These are phyloP conservation scores for Carex kokanica DNA, from an alignment of 176 grass and related monocot species.

Conservation along the genomic window DNA sequence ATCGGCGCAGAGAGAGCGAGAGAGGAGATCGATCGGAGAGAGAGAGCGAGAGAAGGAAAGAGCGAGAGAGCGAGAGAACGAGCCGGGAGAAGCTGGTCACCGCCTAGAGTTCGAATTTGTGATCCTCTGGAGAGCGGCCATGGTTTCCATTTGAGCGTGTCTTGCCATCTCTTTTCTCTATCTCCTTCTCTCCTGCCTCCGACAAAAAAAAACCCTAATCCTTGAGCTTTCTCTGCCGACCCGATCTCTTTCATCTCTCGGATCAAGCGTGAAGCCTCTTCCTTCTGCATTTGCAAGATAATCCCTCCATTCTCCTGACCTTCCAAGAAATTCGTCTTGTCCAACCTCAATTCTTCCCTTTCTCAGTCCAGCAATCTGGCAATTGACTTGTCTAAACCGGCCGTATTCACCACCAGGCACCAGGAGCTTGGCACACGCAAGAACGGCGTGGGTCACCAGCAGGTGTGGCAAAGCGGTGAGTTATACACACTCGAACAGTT, in stretches of 20 bases:
- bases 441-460: slow-evolving; percentile 31
- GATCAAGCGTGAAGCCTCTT: slow-evolving; percentile 71
- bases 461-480: slow-evolving; percentile 98
- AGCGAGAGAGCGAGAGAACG: too few relatives aligned
- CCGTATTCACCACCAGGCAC: slow-evolving; percentile 59
- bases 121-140: too few relatives aligned
- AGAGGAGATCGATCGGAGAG: too few relatives aligned
- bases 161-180: too few relatives aligned
- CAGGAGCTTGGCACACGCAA: slow-evolving; percentile 61
- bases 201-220: too few relatives aligned
- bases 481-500: slow-evolving; percentile 82
- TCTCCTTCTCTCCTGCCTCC: too few relatives aligned
- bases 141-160: too few relatives aligned
- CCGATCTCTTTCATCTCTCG: slow-evolving; percentile 94
- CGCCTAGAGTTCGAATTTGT: too few relatives aligned
- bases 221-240: slow-evolving; percentile 43
- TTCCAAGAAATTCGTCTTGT: slow-evolving; percentile 71
- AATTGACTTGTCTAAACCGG: background rate
- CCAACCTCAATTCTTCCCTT: slow-evolving; percentile 79
- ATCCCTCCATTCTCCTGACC: slow-evolving; percentile 71
- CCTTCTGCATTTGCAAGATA: slow-evolving; percentile 98
- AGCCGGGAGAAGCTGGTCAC: too few relatives aligned
- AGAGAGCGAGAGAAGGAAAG: too few relatives aligned
- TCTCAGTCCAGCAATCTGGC: slow-evolving; percentile 9
- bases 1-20: too few relatives aligned